These are phyloP conservation scores for Litsea cubeba DNA, from an alignment of 164 flowering plant species.

Conservation along the genomic window DNA sequence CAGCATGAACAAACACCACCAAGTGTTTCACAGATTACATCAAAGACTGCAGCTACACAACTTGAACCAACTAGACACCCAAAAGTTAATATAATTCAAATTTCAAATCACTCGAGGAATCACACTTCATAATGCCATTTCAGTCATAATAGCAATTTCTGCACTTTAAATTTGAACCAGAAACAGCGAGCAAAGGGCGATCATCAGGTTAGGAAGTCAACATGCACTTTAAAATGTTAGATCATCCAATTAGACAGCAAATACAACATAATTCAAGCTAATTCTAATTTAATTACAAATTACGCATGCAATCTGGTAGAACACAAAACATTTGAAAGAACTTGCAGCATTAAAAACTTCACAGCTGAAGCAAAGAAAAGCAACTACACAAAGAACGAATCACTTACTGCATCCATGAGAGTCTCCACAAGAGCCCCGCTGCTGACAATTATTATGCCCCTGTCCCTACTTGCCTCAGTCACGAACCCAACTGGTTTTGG, in stretches of 20 bases:
- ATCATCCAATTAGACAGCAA: neutral
- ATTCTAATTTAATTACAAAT: neutral
- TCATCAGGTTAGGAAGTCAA: neutral
- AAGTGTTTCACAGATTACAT: neutral
- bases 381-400: neutral
- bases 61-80: neutral
- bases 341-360: neutral
- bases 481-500: constrained; percentile 74
- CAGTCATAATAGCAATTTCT: too few species aligned
- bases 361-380: neutral
- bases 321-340: neutral
- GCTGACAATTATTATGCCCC: constrained; percentile 84
- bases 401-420: constrained; percentile 78
- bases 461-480: constrained; percentile 73
- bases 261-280: neutral
- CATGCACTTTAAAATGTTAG: neutral
- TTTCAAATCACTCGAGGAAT: neutral
- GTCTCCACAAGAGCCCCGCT: constrained; percentile 90
- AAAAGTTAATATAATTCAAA: neutral
- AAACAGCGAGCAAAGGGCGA: neutral
- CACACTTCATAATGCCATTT: too few species aligned
- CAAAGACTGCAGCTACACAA: neutral
- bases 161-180: neutral
- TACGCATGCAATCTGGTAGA: neutral
- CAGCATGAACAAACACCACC: too few species aligned